A percentile compares a stretch with the other conserved stretches of the same genome.
phyloP scores from a whole-genome alignment of 2,329 filamentous ascomycete genomes.

The Neofusicoccum kwambonambiense region DNA sequence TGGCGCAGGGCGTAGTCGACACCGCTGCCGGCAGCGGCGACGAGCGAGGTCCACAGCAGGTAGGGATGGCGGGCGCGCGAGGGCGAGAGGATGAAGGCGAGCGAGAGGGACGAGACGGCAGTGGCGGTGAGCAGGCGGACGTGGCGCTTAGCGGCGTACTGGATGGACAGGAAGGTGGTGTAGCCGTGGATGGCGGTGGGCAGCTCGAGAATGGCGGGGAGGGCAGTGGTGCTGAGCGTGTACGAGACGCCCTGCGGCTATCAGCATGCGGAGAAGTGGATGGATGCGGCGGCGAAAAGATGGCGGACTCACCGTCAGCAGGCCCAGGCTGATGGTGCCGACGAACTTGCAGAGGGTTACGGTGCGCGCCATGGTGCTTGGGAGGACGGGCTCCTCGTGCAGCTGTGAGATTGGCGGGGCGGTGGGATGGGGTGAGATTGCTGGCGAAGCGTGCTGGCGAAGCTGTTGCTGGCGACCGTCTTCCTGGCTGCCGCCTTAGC shows the following conservation, averaged over 20 bases:
- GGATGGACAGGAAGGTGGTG: slow-evolving; percentile 60
- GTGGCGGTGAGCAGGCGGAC: slow-evolving; percentile 66
- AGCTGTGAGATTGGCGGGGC: background rate
- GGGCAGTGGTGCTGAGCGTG: slow-evolving; percentile 72
- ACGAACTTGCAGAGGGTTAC: slow-evolving; percentile 87
- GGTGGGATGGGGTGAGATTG: background rate
- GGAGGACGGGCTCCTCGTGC: slow-evolving; percentile 5
- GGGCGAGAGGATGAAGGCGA: slow-evolving; percentile 77
- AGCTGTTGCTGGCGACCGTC: background rate
- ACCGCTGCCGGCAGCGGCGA: slow-evolving; percentile 53
- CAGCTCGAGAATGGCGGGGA: slow-evolving; percentile 78
- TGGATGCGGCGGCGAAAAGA: background rate
- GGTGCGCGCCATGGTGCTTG: slow-evolving; percentile 61
- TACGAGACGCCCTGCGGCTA: slow-evolving; percentile 76
- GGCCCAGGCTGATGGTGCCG: slow-evolving; percentile 82
- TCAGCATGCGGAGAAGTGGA: background rate
- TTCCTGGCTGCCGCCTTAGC: background rate
- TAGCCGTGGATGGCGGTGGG: slow-evolving; percentile 71
- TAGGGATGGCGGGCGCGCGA: slow-evolving; percentile 79
- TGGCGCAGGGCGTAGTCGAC: slow-evolving; percentile 36
- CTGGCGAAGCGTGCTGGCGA: background rate
- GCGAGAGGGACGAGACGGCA: slow-evolving; percentile 68
- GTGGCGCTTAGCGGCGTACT: slow-evolving; percentile 64
- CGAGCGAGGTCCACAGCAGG: slow-evolving; percentile 77
- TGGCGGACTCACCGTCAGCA: slow-evolving; percentile 70